A percentile compares a stretch with the other conserved stretches of the same genome.
phyloP scores from a whole-genome alignment of 2,329 filamentous ascomycete genomes.

The Botrytis tulipae region DNA sequence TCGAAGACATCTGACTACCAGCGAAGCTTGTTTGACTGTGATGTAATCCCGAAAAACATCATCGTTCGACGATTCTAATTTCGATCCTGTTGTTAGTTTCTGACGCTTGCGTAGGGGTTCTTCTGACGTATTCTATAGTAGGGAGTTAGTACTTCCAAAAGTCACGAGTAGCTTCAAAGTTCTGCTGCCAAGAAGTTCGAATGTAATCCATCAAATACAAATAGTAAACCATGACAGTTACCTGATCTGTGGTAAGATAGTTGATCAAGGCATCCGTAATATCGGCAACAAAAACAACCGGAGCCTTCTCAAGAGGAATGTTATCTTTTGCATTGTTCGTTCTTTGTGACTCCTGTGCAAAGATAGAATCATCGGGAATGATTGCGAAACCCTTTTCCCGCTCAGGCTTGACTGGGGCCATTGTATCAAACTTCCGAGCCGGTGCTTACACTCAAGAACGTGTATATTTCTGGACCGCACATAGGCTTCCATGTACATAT shows the following conservation, averaged over 20 bases:
- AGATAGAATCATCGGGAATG: not conserved
- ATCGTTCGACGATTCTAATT: conserved; percentile 1
- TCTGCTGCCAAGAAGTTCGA: not conserved
- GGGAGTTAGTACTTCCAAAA: not conserved
- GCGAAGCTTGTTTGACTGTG: conserved; percentile 30
- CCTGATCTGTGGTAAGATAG: conserved; percentile 3
- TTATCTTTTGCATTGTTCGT: not conserved
- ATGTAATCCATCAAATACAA: not conserved
- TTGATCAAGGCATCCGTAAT: conserved; percentile 3
- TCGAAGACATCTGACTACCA: conserved; percentile 29
- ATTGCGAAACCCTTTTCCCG: not conserved
- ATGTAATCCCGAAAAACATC: conserved; percentile 28
- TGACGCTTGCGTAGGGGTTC: conserved; percentile 33
- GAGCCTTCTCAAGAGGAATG: not conserved
- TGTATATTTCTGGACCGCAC: not conserved
- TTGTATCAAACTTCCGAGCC: not conserved
- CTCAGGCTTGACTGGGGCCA: not conserved
- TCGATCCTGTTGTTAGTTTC: conserved; percentile 23
- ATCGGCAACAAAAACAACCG: not conserved
- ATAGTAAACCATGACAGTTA: not conserved
- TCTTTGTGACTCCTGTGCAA: conserved; percentile 7
- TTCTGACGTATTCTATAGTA: not conserved
- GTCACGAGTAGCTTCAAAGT: not conserved
- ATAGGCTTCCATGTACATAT: not conserved
- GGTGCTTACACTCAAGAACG: not conserved